Base-by-base conservation (phyloP, 805 yeast species). In the Candida ipomoeae region DNA sequence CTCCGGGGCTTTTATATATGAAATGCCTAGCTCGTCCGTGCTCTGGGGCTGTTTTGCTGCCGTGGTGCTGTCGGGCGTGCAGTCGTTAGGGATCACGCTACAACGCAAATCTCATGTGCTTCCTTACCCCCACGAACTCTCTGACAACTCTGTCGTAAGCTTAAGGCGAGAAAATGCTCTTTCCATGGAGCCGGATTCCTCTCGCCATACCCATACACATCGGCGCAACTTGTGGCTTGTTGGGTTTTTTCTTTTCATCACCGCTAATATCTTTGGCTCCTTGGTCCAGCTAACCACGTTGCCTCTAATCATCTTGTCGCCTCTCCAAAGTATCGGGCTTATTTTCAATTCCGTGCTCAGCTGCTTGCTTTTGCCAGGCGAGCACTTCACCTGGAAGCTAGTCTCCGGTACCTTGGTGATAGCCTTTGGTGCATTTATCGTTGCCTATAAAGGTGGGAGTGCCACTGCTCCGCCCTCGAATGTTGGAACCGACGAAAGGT, bases 301-400 rank as follows among this genome's bases (percentile, higher is more conserved):
- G 39, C 97, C 97, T 0, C 70, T 90, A 52, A 84, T 89, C 40
- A 77, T 90, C 2, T 66, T 89, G 51, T 83, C 90, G 21, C 96
- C 96, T 0, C 68, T 89, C 48, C 96, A 89, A 63, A 89, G 95
- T 23, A 81, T 85, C 21, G 96, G 96, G 0, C 74, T 90, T n/a
- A 90, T 89, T 2, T 89, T 90, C 74, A 90, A 90, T 66, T 81
- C 94, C 0, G 65, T 87, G 1, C 80, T 73, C 40, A 69, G 89
- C 60, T 87, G 94, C 40, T 64, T 85, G 17, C 50, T 87, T 10
- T 66, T 89, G 13, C 77, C 89, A 13, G 73, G 82, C 32, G 97
- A 89, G 61, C 71, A 74, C 0, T 87, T 88, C 63, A 83, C 91
- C 1, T 53, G 57, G 21, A 70, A 68, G 47, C 77, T 90, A 1